Evolutionary conservation across 768 basidiomycete genomes (phyloP).

Genomic region (Boletus fagicola): DNA sequence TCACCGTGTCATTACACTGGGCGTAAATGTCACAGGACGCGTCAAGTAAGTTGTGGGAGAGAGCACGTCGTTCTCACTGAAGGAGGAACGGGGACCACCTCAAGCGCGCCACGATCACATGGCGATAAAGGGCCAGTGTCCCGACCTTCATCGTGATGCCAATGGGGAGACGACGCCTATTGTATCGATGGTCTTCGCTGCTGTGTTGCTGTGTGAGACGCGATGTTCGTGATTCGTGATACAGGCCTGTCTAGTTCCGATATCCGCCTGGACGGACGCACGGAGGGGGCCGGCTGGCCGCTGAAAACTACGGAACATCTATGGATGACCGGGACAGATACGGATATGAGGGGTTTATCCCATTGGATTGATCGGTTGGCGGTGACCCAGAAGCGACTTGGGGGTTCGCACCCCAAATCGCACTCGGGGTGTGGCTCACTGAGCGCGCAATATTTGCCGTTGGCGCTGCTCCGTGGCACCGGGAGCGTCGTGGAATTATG

Average conservation of each 20-base stretch:
- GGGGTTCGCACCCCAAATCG: constrained; percentile 14
- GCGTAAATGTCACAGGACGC: neutral
- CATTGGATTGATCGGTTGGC: constrained; percentile 4
- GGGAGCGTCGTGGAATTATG: neutral
- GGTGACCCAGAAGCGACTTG: neutral
- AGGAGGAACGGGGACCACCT: neutral
- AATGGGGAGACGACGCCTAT: neutral
- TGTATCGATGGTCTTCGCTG: neutral
- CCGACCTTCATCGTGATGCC: constrained; percentile 2
- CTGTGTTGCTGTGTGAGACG: neutral
- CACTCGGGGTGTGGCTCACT: neutral
- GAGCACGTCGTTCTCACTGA: neutral
- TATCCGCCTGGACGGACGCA: constrained; percentile 3
- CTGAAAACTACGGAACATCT: neutral
- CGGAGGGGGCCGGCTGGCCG: neutral
- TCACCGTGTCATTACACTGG: neutral
- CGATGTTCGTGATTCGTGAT: neutral
- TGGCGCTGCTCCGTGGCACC: neutral
- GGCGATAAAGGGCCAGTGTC: neutral
- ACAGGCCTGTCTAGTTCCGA: constrained; percentile 14
- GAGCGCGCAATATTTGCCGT: constrained; percentile 11
- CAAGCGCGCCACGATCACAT: neutral
- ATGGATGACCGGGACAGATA: neutral
- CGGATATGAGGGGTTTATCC: constrained; percentile 11
- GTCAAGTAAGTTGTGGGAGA: neutral